phyloP scores from a whole-genome alignment of 306 rosid species.

The Fragaria ananassa region DNA sequence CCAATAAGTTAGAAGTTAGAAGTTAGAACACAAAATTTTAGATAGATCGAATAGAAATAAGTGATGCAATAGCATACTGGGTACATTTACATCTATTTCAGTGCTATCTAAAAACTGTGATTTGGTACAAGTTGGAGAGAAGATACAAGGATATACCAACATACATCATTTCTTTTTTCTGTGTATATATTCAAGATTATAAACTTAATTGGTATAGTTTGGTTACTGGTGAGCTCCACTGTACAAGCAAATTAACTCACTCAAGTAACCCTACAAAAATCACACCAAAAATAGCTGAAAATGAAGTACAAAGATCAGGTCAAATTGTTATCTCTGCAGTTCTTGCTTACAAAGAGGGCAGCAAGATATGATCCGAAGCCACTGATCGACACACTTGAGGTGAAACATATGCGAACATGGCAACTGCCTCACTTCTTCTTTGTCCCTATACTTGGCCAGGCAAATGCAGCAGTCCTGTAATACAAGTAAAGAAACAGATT shows the following conservation, averaged over 20 bases:
- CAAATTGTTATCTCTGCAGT: slow-evolving; percentile 40
- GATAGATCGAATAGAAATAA: too few species aligned
- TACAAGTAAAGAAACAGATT: slow-evolving; percentile 13
- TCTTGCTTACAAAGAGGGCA: slow-evolving; percentile 97
- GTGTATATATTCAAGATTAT: slow-evolving; percentile 13
- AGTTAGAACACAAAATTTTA: neutral
- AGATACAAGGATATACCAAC: neutral
- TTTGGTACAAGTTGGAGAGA: neutral
- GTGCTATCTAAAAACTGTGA: neutral
- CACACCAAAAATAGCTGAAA: slow-evolving; percentile 17
- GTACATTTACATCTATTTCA: too few species aligned
- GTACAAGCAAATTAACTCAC: slow-evolving; percentile 63
- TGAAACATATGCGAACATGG: slow-evolving; percentile 85
- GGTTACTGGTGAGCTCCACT: slow-evolving; percentile 70
- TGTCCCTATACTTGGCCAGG: slow-evolving; percentile 69
- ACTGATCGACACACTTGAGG: slow-evolving; percentile 87
- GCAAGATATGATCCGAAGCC: slow-evolving; percentile 73
- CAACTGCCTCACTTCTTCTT: slow-evolving; percentile 78
- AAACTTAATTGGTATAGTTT: slow-evolving; percentile 24
- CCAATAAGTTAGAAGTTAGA: neutral
- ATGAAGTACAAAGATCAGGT: neutral
- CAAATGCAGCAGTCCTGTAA: slow-evolving; percentile 92
- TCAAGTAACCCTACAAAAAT: slow-evolving; percentile 51
- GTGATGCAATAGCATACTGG: neutral
- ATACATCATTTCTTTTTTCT: slow-evolving; percentile 7